Conservation (phyloP, 164 flowering plant species). For the Litsea cubeba region DNA sequence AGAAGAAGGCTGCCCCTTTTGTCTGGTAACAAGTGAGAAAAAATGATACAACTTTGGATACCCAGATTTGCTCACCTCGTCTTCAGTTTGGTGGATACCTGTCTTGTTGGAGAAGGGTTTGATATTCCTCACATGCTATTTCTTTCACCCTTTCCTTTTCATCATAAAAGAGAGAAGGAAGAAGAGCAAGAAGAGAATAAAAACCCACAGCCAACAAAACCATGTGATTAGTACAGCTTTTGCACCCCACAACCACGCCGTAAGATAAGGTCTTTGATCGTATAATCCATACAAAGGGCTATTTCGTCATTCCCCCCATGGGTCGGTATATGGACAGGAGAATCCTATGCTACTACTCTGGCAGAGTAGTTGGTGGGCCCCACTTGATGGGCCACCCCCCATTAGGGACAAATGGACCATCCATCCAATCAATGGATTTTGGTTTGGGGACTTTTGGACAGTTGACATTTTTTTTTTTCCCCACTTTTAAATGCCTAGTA, state of each 20-base stretch:
- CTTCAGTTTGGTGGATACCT: neutral
- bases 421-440: neutral
- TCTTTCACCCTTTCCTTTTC: neutral
- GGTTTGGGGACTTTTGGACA: neutral
- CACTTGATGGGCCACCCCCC: neutral
- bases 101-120: neutral
- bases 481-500: neutral
- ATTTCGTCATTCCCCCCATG: neutral
- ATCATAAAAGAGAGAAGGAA: too few relatives aligned
- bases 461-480: too few relatives aligned
- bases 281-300: neutral
- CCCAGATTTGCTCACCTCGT: neutral
- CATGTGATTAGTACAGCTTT: slow-evolving; percentile 1
- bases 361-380: neutral
- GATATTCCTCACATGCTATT: neutral
- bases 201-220: neutral
- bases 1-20: too few relatives aligned
- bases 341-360: too few relatives aligned
- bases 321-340: too few relatives aligned
- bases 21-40: neutral
- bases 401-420: neutral
- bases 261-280: neutral
- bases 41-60: neutral
- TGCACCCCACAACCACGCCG: neutral
- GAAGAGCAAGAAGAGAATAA: neutral